Percentiles rank a stretch among this genome's conserved stretches.
These are phyloP conservation scores for Marchantia polymorpha DNA, from an alignment of 225 moss, liverwort and hornwort species.

Conservation along the genomic window DNA sequence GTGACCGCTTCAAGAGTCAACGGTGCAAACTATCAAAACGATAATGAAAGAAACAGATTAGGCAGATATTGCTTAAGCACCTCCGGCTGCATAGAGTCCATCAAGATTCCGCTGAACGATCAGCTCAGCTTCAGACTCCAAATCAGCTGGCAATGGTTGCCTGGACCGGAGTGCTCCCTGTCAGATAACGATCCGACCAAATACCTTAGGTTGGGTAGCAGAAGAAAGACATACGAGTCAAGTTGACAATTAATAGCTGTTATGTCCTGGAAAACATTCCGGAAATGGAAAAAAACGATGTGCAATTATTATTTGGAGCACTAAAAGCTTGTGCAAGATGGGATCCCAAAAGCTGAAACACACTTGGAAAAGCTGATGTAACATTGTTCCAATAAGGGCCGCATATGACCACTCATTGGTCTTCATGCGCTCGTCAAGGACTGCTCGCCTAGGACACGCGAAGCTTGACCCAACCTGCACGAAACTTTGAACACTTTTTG, in stretches of 20 bases:
- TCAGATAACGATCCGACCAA: neutral
- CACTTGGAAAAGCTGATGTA: conserved; percentile 58
- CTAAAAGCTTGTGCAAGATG: neutral
- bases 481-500: neutral
- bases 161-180: conserved; percentile 43
- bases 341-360: conserved; percentile 1
- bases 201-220: neutral
- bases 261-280: neutral
- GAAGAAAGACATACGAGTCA: neutral
- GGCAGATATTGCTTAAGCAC: conserved; percentile 9
- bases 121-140: conserved; percentile 34
- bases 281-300: neutral
- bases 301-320: neutral
- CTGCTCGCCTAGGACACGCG: conserved; percentile 45
- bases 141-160: conserved; percentile 23
- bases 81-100: conserved; percentile 48
- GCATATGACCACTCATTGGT: conserved; percentile 36
- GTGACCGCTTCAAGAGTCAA: neutral
- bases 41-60: neutral
- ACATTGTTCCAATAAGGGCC: conserved; percentile 53
- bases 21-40: neutral
- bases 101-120: conserved; percentile 46
- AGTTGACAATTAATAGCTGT: neutral
- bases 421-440: conserved; percentile 53
- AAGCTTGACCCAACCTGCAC: conserved; percentile 52